These are phyloP conservation scores for Schizophyllum amplum DNA, from an alignment of 1,284 basidiomycete genomes.

Conservation along the genomic window DNA sequence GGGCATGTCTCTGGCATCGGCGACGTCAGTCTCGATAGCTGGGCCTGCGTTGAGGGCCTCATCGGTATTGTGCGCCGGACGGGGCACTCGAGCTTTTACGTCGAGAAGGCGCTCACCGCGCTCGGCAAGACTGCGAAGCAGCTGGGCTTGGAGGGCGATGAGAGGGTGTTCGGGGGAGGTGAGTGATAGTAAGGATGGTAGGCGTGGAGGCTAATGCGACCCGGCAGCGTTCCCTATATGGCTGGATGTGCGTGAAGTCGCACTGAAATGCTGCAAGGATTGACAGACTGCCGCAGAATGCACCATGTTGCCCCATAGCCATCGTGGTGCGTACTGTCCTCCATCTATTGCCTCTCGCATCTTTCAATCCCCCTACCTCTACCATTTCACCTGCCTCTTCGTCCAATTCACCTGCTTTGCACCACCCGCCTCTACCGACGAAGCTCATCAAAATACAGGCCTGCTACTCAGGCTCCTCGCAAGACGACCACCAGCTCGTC, in stretches of 20 bases:
- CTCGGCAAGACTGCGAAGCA: conserved; percentile 71
- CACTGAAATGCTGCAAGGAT: conserved; percentile 5
- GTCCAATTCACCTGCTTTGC: too few relatives aligned
- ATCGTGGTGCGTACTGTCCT: conserved; percentile 35
- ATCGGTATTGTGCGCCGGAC: conserved; percentile 68
- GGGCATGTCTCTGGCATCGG: conserved; percentile 55
- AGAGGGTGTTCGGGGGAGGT: conserved; percentile 69
- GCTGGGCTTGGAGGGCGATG: conserved; percentile 56
- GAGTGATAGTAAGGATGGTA: conserved; percentile 19
- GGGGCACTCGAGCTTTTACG: conserved; percentile 77
- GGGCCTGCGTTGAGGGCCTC: conserved; percentile 72
- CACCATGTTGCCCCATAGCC: conserved; percentile 73
- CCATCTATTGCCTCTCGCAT: too few relatives aligned
- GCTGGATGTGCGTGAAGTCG: conserved; percentile 49
- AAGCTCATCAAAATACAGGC: conserved; percentile 12
- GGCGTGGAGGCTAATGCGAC: conserved; percentile 1
- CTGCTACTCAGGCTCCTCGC: conserved; percentile 73
- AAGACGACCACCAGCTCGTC: conserved; percentile 73
- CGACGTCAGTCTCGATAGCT: conserved; percentile 73
- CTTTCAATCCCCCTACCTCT: too few relatives aligned
- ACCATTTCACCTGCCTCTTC: too few relatives aligned
- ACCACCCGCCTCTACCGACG: too few relatives aligned
- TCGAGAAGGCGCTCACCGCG: conserved; percentile 74
- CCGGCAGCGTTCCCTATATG: conserved; percentile 70
- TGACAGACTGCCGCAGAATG: conserved; percentile 43